Evolutionary conservation across 495 filamentous ascomycete genomes (phyloP).

Genomic region (Talaromyces trachyspermus): DNA sequence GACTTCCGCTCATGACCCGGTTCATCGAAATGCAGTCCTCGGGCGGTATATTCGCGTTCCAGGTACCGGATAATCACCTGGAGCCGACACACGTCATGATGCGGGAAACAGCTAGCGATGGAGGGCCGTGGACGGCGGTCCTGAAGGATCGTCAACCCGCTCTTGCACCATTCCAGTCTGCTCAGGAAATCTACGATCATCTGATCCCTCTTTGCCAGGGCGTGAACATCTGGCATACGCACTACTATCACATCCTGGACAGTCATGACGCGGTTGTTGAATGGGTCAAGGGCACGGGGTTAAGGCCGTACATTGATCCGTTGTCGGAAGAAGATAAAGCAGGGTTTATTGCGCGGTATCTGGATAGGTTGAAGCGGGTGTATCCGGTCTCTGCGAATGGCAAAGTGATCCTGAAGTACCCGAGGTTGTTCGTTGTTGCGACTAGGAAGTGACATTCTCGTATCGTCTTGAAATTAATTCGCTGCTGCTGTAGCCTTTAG

Average conservation of each 20-base stretch:
- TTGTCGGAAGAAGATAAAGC: conserved; percentile 25
- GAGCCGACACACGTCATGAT: conserved; percentile 44
- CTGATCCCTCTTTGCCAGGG: conserved; percentile 31
- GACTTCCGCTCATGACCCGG: conserved; percentile 33
- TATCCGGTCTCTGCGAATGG: conserved; percentile 36
- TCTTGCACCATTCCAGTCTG: conserved; percentile 40
- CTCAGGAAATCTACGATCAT: conserved; percentile 35
- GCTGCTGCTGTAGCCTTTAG: too few relatives aligned
- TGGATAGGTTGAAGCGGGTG: conserved; percentile 22
- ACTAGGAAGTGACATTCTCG: conserved; percentile 27
- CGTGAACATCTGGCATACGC: conserved; percentile 44
- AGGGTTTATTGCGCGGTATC: conserved; percentile 34
- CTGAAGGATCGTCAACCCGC: conserved; percentile 22
- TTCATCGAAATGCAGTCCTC: conserved; percentile 29
- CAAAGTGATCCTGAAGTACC: conserved; percentile 39
- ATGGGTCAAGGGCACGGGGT: conserved; percentile 50
- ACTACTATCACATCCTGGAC: conserved; percentile 43
- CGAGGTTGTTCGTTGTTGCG: conserved; percentile 42
- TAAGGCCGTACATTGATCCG: conserved; percentile 43
- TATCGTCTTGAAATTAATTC: too few relatives aligned
- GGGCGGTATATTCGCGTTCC: conserved; percentile 45
- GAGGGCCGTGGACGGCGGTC: conserved; percentile 28
- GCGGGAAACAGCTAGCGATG: conserved; percentile 30
- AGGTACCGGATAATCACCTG: conserved; percentile 45
- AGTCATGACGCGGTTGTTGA: conserved; percentile 42